Evolutionary conservation across 768 basidiomycete species (phyloP).

Genomic region (Suillus discolor): DNA sequence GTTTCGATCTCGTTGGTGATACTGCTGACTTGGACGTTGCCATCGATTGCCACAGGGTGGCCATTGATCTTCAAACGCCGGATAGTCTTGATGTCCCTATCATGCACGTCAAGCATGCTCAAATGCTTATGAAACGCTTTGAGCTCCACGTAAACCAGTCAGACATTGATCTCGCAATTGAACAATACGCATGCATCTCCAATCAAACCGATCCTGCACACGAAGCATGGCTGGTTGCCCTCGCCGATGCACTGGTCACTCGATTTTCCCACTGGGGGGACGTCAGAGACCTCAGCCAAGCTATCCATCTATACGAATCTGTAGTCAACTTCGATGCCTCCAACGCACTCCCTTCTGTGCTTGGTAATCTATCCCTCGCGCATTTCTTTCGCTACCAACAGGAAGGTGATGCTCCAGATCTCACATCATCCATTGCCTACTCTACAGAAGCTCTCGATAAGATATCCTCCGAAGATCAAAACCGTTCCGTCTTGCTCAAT

Average conservation of each 20-base stretch:
- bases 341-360: neutral
- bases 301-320: conserved; percentile 24
- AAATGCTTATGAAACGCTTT: conserved; percentile 11
- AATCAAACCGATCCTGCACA: conserved; percentile 20
- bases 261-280: conserved; percentile 18
- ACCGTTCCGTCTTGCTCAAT: conserved; percentile 9
- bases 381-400: conserved; percentile 27
- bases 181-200: conserved; percentile 6
- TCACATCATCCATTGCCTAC: conserved; percentile 28
- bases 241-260: conserved; percentile 6
- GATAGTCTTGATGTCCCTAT: conserved; percentile 16
- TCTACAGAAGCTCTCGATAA: conserved; percentile 27
- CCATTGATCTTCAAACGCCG: conserved; percentile 21
- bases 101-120: neutral
- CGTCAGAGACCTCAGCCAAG: conserved; percentile 17
- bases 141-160: neutral
- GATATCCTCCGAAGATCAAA: conserved; percentile 13
- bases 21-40: conserved; percentile 29
- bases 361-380: conserved; percentile 1
- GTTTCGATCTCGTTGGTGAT: conserved; percentile 21
- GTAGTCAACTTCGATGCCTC: conserved; percentile 20
- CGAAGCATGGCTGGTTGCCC: conserved; percentile 16
- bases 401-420: conserved; percentile 25
- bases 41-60: conserved; percentile 24
- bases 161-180: conserved; percentile 2